These are phyloP conservation scores for Torulaspora indica DNA, from an alignment of 805 yeast genomes.

Conservation along the genomic window DNA sequence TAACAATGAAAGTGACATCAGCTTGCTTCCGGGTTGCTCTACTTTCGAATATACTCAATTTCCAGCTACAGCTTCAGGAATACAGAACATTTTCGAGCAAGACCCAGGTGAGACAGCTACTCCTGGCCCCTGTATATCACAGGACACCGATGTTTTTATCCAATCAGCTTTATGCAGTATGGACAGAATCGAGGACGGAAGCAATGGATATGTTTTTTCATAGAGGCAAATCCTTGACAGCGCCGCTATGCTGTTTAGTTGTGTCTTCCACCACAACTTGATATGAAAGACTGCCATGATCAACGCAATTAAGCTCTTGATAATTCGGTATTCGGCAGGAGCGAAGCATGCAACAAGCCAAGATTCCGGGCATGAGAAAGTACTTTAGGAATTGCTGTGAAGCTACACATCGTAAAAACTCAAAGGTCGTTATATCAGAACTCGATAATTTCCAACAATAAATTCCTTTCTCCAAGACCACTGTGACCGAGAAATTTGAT, in stretches of 20 bases:
- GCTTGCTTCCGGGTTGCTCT: conserved; percentile 14
- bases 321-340: too few species aligned
- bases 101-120: not conserved
- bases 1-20: not conserved
- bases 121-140: conserved; percentile 8
- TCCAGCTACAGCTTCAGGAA: conserved; percentile 13
- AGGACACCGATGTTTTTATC: conserved; percentile 11
- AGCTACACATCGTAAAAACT: too few species aligned
- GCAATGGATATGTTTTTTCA: conserved; percentile 25
- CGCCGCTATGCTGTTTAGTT: too few species aligned
- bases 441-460: too few species aligned
- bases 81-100: conserved; percentile 4
- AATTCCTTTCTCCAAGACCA: too few species aligned
- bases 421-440: too few species aligned
- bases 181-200: conserved; percentile 26
- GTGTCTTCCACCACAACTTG: too few species aligned
- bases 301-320: too few species aligned
- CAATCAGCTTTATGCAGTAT: conserved; percentile 13
- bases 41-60: not conserved
- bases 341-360: too few species aligned
- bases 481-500: not conserved
- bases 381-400: too few species aligned
- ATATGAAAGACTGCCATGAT: too few species aligned
- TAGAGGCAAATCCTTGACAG: conserved; percentile 1
- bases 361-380: too few species aligned